Base-by-base conservation (phyloP, 257 asterid species). In the Nicotiana sylvestris region DNA sequence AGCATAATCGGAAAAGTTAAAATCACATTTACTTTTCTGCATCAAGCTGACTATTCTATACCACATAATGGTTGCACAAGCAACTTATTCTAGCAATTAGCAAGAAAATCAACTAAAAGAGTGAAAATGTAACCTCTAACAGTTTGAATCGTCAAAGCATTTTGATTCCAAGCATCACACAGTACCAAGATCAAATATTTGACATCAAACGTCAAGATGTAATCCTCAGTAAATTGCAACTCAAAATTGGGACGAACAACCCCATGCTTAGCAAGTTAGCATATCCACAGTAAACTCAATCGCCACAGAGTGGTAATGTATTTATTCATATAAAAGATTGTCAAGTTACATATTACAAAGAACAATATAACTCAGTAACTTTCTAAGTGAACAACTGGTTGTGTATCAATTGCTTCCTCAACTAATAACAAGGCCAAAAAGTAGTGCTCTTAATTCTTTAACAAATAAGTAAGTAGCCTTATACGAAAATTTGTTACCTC, bases 401-500 rank as follows among this genome's bases (percentile, higher is more conserved):
- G 55, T 58, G 30, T 64, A 66, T 46, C 74, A 76, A 33, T 55
- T 56, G 77, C 76, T 12, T 33, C 70, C 30, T 82, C 27, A 60
- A 67, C 13, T 79, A 30, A 51, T 68, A 29, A 21, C 66, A 21
- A n/a, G 21, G 25, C 49, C 33, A 67, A 58, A 6, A 18, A 55
- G 13, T 12, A 46, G 61, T 46, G 13, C 12, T 46, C 11, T 43
- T 43, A 8, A 43, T 69, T 25, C 0, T 9, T 39, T 9, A 72
- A 72, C 10, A 72, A 46, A 72, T 43, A 32, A 77, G 2, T 17
- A 53, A 16, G 61, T 80, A 30, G 25, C n/a, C 53, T 32, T 60
- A 68, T 1, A 13, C n/a, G 65, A 55, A 56, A 82, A 68, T 55
- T 12, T 27, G 80, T 62, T 85, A 76, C 80, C 88, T 83, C 76